Percentiles rank a stretch among this genome's conserved stretches.
phyloP scores from a whole-genome alignment of 495 filamentous ascomycete species.

The Polyplosphaeria fusca region DNA sequence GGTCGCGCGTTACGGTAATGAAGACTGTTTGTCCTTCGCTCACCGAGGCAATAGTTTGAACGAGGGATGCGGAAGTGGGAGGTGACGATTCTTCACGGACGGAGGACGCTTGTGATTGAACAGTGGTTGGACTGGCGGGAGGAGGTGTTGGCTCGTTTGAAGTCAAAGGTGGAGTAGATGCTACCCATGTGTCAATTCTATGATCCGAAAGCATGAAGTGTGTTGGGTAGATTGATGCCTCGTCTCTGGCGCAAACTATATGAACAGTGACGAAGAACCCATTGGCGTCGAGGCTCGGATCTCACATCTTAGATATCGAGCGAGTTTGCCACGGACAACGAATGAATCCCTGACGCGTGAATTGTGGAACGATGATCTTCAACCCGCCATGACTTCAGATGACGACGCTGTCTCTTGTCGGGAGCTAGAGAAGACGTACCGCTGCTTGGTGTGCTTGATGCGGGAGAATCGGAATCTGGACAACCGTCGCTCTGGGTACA shows the following conservation, averaged over 20 bases:
- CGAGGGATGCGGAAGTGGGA: neutral
- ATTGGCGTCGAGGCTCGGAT: neutral
- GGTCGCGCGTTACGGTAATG: constrained; percentile 6
- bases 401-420: neutral
- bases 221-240: too few relatives aligned
- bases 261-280: neutral
- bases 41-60: constrained; percentile 9
- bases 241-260: neutral
- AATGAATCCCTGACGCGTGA: constrained; percentile 1
- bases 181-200: too few relatives aligned
- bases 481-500: constrained; percentile 4
- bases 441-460: neutral
- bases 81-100: neutral
- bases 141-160: too few relatives aligned
- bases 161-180: too few relatives aligned
- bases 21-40: constrained; percentile 8
- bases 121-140: neutral
- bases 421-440: constrained; percentile 14
- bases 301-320: neutral
- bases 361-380: too few relatives aligned
- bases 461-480: neutral
- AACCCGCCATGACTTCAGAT: too few relatives aligned
- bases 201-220: too few relatives aligned
- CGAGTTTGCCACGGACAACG: neutral
- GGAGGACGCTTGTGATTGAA: neutral